phyloP scores from a whole-genome alignment of 148 eudicot genomes.

The Persicaria tinctoria region DNA sequence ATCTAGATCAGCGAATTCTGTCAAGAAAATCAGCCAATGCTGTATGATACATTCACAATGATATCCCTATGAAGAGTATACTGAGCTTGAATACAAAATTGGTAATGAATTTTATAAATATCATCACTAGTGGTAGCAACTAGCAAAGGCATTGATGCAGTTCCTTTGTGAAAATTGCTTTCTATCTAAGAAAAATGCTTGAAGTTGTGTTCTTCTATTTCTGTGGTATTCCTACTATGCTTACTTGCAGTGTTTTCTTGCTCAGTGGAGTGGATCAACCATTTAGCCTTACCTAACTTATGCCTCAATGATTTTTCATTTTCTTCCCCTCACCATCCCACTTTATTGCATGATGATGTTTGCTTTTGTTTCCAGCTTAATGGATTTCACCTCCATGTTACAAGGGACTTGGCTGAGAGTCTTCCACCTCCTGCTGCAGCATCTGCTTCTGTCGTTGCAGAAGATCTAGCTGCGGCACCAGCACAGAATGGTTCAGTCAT shows the following conservation, averaged over 20 bases:
- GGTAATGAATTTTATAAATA: neutral
- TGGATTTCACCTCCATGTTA: constrained; percentile 74
- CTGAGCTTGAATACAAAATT: neutral
- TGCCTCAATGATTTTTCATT: constrained; percentile 2
- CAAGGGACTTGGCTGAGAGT: constrained; percentile 42
- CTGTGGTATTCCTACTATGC: neutral
- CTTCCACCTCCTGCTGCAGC: constrained; percentile 30
- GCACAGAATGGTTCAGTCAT: constrained; percentile 48
- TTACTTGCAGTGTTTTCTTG: neutral
- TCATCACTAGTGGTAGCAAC: neutral
- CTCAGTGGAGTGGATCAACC: neutral
- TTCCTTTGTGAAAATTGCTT: neutral
- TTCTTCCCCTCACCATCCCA: neutral
- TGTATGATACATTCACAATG: neutral
- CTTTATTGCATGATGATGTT: neutral
- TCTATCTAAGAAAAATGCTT: constrained; percentile 1
- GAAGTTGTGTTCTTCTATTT: neutral
- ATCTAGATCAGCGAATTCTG: neutral
- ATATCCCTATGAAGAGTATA: neutral
- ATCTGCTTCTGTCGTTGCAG: constrained; percentile 35
- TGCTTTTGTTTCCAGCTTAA: constrained; percentile 41
- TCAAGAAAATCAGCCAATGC: neutral
- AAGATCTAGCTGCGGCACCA: constrained; percentile 30
- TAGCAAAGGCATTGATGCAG: neutral
- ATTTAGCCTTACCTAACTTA: neutral